Conservation (phyloP, 2,329 filamentous ascomycete genomes). For the Esteya vermicola region DNA sequence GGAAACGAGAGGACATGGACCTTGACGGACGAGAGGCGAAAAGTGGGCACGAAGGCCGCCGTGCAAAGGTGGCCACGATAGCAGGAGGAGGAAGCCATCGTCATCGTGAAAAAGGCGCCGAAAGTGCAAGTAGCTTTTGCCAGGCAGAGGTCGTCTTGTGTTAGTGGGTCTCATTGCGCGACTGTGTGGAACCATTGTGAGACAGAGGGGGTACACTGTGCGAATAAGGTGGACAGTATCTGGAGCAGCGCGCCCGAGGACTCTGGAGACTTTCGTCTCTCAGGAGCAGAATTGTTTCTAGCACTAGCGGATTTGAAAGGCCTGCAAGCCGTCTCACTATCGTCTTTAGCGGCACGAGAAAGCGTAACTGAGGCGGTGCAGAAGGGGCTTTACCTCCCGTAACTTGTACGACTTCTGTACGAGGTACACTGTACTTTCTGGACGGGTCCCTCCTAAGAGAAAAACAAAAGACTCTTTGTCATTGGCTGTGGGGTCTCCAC, state of each 20-base stretch:
- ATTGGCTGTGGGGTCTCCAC: too few relatives aligned
- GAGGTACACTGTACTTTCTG: too few relatives aligned
- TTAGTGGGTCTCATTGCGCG: neutral
- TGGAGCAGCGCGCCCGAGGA: too few relatives aligned
- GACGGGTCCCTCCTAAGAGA: neutral
- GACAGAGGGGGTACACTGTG: neutral
- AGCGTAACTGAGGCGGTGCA: neutral
- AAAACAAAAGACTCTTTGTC: neutral
- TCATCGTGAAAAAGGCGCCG: slow-evolving; percentile 1
- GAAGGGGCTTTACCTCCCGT: neutral
- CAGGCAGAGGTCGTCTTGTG: neutral
- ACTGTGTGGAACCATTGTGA: neutral
- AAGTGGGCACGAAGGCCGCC: neutral
- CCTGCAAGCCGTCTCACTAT: slow-evolving; percentile 3
- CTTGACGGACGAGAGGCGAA: neutral
- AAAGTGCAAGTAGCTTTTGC: neutral
- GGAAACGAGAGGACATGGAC: neutral
- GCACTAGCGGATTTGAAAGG: neutral
- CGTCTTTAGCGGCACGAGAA: neutral
- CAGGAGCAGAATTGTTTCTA: too few relatives aligned
- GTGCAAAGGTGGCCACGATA: neutral
- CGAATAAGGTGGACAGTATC: neutral
- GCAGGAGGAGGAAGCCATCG: too few relatives aligned
- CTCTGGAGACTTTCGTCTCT: neutral
- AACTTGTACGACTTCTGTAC: too few relatives aligned